Percentiles rank a stretch among this genome's conserved stretches.
Conservation (phyloP, 306 rosid genomes). For the Corylus americana region DNA sequence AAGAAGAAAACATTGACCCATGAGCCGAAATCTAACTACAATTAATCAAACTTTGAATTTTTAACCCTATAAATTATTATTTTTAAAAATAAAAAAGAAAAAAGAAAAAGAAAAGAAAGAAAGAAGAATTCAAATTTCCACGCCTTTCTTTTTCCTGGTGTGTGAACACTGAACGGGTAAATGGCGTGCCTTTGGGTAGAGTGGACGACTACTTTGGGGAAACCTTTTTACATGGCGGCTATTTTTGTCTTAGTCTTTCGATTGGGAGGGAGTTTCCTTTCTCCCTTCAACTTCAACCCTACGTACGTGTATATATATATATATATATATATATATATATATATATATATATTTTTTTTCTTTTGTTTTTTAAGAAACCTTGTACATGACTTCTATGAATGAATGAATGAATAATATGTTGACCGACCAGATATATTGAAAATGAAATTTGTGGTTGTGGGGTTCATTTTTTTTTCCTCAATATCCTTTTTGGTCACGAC, state of each 20-base stretch:
- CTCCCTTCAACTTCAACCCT: no score
- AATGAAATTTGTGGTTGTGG: no score
- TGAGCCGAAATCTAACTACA: not conserved
- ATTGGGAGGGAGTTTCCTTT: no score
- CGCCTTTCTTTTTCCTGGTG: not conserved
- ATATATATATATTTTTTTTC: no score
- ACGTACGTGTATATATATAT: no score
- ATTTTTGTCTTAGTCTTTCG: constrained; percentile 6
- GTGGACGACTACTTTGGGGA: constrained; percentile 21
- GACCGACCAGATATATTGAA: no score
- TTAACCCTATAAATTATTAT: not conserved
- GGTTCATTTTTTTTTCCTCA: no score
- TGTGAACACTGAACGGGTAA: constrained; percentile 24
- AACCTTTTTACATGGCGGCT: constrained; percentile 43
- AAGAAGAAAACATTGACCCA: constrained; percentile 6
- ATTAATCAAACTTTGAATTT: not conserved
- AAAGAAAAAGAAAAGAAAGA: constrained; percentile 1
- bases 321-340: no score
- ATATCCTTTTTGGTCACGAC: no score
- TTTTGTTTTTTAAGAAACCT: no score
- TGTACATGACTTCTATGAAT: no score
- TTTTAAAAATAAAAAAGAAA: not conserved
- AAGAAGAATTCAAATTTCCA: constrained; percentile 27
- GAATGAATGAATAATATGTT: no score
- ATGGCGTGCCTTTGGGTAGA: constrained; percentile 38